These are phyloP conservation scores for Millerozyma miso DNA, from an alignment of 805 yeast genomes.

Conservation along the genomic window DNA sequence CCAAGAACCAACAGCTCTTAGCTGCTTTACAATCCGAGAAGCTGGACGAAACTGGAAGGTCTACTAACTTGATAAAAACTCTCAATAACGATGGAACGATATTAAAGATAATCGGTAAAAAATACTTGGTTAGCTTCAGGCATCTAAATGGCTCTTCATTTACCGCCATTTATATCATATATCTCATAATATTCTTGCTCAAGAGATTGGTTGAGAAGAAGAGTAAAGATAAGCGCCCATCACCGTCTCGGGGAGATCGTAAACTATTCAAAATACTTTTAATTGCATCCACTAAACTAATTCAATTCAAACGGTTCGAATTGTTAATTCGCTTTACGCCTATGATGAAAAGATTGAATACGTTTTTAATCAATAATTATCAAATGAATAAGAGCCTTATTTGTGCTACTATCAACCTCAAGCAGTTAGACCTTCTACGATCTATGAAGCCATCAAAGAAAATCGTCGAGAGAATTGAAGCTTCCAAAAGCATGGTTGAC, in stretches of 20 bases:
- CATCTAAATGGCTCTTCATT: background rate
- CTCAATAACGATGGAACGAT: constrained; percentile 20
- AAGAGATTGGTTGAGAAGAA: constrained; percentile 13
- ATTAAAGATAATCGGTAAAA: constrained; percentile 8
- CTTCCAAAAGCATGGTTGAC: constrained; percentile 2
- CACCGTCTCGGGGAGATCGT: background rate
- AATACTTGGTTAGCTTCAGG: constrained; percentile 8
- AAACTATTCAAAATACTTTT: constrained; percentile 29
- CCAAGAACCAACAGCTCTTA: constrained; percentile 34
- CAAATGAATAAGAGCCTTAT: constrained; percentile 34
- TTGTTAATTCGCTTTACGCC: constrained; percentile 20
- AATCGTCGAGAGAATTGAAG: background rate
- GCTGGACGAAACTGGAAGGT: constrained; percentile 10
- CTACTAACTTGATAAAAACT: constrained; percentile 2
- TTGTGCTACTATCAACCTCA: constrained; percentile 24
- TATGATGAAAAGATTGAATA: constrained; percentile 19
- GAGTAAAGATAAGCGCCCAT: constrained; percentile 2
- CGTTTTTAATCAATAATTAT: constrained; percentile 30
- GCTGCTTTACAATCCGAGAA: constrained; percentile 14
- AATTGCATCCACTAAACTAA: constrained; percentile 22
- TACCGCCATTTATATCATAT: constrained; percentile 8
- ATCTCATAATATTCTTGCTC: constrained; percentile 23
- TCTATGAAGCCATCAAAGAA: constrained; percentile 7
- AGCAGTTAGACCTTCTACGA: constrained; percentile 27
- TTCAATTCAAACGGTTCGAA: constrained; percentile 22